Evolutionary conservation across 306 rosid genomes (phyloP), one percentile per base, ranked within the genome.

Genomic region (Begonia peltatifolia): DNA sequence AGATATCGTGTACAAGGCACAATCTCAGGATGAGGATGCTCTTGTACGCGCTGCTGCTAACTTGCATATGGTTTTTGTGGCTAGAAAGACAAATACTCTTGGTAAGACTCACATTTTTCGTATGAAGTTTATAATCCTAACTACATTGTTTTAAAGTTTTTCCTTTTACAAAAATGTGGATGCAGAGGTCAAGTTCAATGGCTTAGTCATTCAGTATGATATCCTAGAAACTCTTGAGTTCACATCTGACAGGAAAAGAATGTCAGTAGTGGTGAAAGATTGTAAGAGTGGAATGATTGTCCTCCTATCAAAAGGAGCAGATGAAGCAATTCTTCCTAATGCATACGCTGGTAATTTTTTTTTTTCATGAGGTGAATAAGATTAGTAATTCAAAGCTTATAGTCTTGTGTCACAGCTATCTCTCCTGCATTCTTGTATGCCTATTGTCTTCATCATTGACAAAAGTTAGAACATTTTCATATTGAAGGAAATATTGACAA

Each of bases 21-120:
- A 90, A 66, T 90, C 99, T 63, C 95, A 90, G 78, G 99, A 90
- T 71, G 99, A 90, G 75, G 95, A 90, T 71, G 99, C 99, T 57
- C 95, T 90, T 63, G 99, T 90, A 54, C 83, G 63, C 8, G 96
- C 99, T 71, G 95, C 99, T 59, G 81, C 92, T 63, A 69, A 47
- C 62, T 62, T 90, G 76, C 88, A 86, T 69, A 81, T 90, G 95
- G 76, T 86, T 73, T 86, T 83, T 70, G 70, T 66, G 76, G 86
- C 73, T 62, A 90, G 72, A 75, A 83, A 25, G 58, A 82, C 79
- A 56, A 77, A 77, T 63, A 59, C 68, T 69, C 86, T 83, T 38
- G 99, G 99, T 90, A 74, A 41, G 41, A 47, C 30, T 57, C 23
- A 14, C 52, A 57, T 64, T 16, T 30, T 6, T 30, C 38, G 38